Base-by-base conservation (phyloP, 306 rosid genomes). In the Trifolium fragiferum region DNA sequence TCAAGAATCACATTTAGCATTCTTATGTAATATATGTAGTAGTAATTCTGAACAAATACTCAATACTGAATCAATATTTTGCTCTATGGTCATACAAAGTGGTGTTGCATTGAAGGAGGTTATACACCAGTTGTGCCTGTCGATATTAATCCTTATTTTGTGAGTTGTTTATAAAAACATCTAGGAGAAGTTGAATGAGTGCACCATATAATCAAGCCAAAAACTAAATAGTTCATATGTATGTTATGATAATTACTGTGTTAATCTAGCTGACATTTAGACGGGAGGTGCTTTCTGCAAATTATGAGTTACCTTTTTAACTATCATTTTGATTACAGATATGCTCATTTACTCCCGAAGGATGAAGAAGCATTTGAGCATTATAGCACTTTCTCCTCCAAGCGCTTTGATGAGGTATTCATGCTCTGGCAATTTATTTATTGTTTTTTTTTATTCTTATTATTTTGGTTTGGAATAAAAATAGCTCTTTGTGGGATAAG, bases 331-430 rank as follows among this genome's bases (percentile, higher is more conserved):
- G 76, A 51, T 73, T 75, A 19, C 87, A 92, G 99, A 79, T 92
- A 86, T 77, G 90, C 90, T 5, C 99, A 94, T 84, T 64, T 94
- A 81, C 99, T 94, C 72, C 99, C 97, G 19, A 85, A 81, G 80
- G 93, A 92, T 68, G 90, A 85, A 67, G 96, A 94, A 75, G 95
- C 99, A 74, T 87, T 94, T 85, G 99, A 88, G 77, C 95, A 86
- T 81, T 94, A 94, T 77, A 85, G 76, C 80, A 63, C 82, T 66
- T 88, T 90, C 84, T 90, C 89, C 70, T 82, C 90, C 72, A 94
- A 90, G 92, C 92, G 91, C 49, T 88, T 94, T 81, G 99, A 92
- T 72, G 99, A 94, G 99, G 99, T 94, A 91, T 51, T 65, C 41
- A 71, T 49, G 71, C 69, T 51, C 68, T 47, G 55, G 68, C 44